A percentile compares a stretch with the other conserved stretches of the same genome.
These are phyloP conservation scores for Gnomoniopsis smithogilvyi DNA, from an alignment of 2,329 filamentous ascomycete species.

Conservation along the genomic window DNA sequence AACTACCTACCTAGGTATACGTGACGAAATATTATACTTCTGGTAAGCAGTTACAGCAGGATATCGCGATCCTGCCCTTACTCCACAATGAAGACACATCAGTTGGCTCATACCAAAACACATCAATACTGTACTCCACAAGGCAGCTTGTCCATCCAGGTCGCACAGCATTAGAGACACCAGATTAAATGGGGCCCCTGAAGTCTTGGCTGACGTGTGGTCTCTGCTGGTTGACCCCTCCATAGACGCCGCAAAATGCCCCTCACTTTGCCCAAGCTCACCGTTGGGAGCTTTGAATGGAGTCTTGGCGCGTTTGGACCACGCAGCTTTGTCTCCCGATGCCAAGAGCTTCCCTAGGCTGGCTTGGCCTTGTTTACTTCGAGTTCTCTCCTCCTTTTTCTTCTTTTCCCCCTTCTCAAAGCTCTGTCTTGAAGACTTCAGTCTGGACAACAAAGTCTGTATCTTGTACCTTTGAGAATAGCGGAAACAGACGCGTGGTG, in stretches of 20 bases:
- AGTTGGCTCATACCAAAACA: too few species aligned
- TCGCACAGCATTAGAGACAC: neutral
- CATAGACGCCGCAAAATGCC: slow-evolving; percentile 5
- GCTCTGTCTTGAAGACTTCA: neutral
- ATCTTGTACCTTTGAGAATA: neutral
- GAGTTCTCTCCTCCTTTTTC: neutral
- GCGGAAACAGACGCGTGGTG: too few species aligned
- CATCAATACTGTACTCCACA: too few species aligned
- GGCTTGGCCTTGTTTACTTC: neutral
- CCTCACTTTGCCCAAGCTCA: slow-evolving; percentile 14
- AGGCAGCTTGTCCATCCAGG: neutral
- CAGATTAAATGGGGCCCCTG: neutral
- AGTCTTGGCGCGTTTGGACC: slow-evolving; percentile 17
- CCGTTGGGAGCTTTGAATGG: slow-evolving; percentile 11
- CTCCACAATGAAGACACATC: too few species aligned
- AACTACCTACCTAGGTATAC: too few species aligned
- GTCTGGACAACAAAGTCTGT: neutral
- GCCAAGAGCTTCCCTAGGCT: neutral
- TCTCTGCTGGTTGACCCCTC: neutral
- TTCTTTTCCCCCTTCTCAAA: neutral
- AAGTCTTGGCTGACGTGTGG: neutral
- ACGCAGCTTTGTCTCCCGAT: slow-evolving; percentile 3
- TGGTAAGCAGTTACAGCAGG: too few species aligned
- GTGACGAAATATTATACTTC: too few species aligned
- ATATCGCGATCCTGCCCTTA: too few species aligned